A percentile compares a stretch with the other conserved stretches of the same genome.
Evolutionary conservation across 352 stramenopile species (phyloP).

Genomic region (Phytophthora fragariaefolia): DNA sequence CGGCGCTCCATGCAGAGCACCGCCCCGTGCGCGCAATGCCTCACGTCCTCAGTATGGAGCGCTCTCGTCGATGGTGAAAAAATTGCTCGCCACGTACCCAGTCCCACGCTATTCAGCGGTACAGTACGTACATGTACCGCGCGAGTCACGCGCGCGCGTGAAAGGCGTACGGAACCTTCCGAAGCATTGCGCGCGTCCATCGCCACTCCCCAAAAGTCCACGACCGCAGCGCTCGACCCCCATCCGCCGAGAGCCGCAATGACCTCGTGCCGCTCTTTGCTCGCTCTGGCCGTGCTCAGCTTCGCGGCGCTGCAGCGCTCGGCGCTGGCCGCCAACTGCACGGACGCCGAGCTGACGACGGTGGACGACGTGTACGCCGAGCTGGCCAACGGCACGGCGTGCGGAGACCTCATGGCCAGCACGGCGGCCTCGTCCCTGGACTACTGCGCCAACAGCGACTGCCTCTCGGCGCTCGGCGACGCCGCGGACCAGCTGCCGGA

Average conservation of each 20-base stretch:
- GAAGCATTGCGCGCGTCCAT: too few species aligned
- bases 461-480: constrained; percentile 32
- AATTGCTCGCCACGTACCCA: not conserved
- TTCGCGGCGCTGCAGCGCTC: constrained; percentile 22
- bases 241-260: constrained; percentile 10
- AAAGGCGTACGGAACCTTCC: not conserved
- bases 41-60: not conserved
- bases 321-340: constrained; percentile 32
- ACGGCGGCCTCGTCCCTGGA: constrained; percentile 38
- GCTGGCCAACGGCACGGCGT: constrained; percentile 30
- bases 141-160: not conserved
- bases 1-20: constrained; percentile 1
- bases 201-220: constrained; percentile 10
- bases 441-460: constrained; percentile 42
- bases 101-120: not conserved
- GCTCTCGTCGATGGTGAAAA: constrained; percentile 7
- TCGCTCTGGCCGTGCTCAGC: constrained; percentile 10
- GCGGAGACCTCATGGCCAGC: constrained; percentile 31
- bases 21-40: not conserved
- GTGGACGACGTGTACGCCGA: constrained; percentile 40
- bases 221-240: constrained; percentile 5
- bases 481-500: constrained; percentile 36
- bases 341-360: constrained; percentile 31
- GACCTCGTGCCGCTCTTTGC: constrained; percentile 5
- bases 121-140: too few species aligned